phyloP scores from a whole-genome alignment of 441 rosid genomes.

The Croton laevigatus region DNA sequence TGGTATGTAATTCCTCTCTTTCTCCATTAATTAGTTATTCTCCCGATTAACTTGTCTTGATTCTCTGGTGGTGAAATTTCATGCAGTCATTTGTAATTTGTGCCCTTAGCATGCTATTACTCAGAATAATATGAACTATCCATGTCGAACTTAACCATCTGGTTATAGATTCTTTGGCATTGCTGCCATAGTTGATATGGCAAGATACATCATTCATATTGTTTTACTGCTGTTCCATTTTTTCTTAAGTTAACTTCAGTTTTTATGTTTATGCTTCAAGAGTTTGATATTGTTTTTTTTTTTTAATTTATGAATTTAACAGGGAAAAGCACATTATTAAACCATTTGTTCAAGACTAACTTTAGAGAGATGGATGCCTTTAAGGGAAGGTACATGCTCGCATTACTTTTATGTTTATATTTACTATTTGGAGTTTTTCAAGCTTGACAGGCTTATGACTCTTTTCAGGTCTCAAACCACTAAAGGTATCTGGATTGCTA shows the following conservation, averaged over 20 bases:
- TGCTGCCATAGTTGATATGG: not conserved
- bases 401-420: slow-evolving; percentile 1
- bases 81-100: not conserved
- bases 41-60: not conserved
- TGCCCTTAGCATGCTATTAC: not conserved
- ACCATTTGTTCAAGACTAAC: slow-evolving; percentile 84
- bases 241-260: not conserved
- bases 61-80: not conserved
- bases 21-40: not conserved
- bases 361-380: slow-evolving; percentile 99
- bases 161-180: not conserved
- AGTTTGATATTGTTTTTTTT: slow-evolving; percentile 22
- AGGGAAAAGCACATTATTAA: slow-evolving; percentile 98
- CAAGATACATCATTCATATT: not conserved
- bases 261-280: not conserved
- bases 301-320: slow-evolving; percentile 30
- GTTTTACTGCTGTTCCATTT: not conserved
- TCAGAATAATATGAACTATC: not conserved
- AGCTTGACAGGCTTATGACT: slow-evolving; percentile 18
- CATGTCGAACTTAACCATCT: not conserved
- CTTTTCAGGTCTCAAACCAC: slow-evolving; percentile 90
- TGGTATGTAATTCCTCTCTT: slow-evolving; percentile 48
- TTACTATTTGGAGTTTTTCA: not conserved
- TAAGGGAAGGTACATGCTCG: slow-evolving; percentile 73
- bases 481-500: slow-evolving; percentile 97